Evolutionary conservation across 148 eudicot species (phyloP).

Genomic region (Rhododendron ovatum): DNA sequence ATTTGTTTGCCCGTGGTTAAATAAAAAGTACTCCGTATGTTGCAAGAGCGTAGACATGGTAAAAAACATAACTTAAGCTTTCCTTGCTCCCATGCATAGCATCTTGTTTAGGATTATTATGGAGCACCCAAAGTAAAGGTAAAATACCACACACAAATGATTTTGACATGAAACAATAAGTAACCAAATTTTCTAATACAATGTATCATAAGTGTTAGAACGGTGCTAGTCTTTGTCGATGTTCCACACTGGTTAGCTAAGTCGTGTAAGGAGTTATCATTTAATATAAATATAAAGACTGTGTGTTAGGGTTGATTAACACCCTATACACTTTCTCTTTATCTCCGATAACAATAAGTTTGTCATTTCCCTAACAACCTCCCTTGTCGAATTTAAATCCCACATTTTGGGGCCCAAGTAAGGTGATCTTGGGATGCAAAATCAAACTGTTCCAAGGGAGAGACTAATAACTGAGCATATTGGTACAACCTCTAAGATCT

Average conservation of each 20-base stretch:
- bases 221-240: too few species aligned
- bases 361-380: not conserved
- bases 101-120: not conserved
- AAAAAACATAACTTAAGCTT: too few species aligned
- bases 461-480: too few species aligned
- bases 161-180: not conserved
- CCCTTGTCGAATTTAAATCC: not conserved
- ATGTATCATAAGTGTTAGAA: not conserved
- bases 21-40: too few species aligned
- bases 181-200: not conserved
- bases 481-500: not conserved
- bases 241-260: too few species aligned
- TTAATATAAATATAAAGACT: too few species aligned
- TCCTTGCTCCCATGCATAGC: not conserved
- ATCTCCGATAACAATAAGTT: not conserved
- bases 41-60: not conserved
- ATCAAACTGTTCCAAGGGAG: not conserved
- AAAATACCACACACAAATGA: not conserved
- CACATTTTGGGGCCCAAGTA: not conserved
- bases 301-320: too few species aligned
- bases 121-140: not conserved
- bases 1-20: not conserved
- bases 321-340: too few species aligned
- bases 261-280: too few species aligned
- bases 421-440: not conserved